Evolutionary conservation across 176 grass and related monocot species (phyloP).

Genomic region (Paspalum notatum): DNA sequence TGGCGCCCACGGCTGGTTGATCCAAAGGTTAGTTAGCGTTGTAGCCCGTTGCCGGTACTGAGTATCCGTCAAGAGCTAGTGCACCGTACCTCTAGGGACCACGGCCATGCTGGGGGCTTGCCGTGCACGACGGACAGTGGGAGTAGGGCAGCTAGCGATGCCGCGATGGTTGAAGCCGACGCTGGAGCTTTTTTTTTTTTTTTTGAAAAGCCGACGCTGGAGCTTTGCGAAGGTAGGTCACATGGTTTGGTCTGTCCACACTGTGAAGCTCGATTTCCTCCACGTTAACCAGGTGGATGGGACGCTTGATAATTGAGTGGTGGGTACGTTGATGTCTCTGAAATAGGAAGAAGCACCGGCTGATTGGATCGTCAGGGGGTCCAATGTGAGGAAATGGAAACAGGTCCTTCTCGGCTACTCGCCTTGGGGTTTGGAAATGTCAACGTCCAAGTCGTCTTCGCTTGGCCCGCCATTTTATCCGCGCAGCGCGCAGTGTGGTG

Average conservation of each 20-base stretch:
- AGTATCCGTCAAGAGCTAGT: too few relatives aligned
- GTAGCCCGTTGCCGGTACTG: too few relatives aligned
- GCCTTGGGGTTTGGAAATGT: neutral
- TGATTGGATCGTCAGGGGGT: neutral
- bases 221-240: neutral
- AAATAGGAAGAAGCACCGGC: neutral
- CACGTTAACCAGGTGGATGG: neutral
- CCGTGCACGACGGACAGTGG: too few relatives aligned
- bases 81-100: too few relatives aligned
- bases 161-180: too few relatives aligned
- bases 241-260: neutral
- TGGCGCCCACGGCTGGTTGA: too few relatives aligned
- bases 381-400: neutral
- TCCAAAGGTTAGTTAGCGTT: too few relatives aligned
- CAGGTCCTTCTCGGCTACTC: neutral
- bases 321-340: neutral
- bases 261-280: neutral
- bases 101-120: too few relatives aligned
- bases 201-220: too few relatives aligned
- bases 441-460: conserved; percentile 1
- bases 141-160: neutral
- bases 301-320: neutral
- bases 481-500: neutral
- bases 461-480: neutral
- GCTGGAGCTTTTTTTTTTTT: neutral